These are phyloP conservation scores for Bipolaris zeicola DNA, from an alignment of 2,329 filamentous ascomycete species.

Conservation along the genomic window DNA sequence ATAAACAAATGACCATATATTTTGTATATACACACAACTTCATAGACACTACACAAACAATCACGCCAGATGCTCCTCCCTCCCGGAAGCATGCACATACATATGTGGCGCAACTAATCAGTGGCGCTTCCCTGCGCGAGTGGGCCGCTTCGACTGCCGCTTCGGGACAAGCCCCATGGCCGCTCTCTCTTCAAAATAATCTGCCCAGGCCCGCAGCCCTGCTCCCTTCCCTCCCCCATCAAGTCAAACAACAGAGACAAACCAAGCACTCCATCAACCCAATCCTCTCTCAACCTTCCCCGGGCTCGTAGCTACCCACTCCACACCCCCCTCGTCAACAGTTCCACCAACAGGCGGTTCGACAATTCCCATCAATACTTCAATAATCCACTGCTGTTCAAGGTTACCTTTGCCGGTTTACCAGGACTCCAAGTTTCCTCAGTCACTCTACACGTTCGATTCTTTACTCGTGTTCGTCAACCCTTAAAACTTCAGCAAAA, in stretches of 20 bases:
- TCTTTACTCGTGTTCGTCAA: constrained; percentile 60
- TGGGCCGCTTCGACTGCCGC: constrained; percentile 37
- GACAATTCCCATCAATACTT: constrained; percentile 47
- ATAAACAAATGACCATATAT: neutral
- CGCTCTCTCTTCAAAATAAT: constrained; percentile 23
- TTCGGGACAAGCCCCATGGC: constrained; percentile 32
- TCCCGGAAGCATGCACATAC: neutral
- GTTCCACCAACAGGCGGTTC: constrained; percentile 56
- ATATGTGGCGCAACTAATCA: neutral
- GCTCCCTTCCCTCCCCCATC: constrained; percentile 39
- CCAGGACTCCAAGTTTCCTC: constrained; percentile 54
- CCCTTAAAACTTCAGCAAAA: constrained; percentile 60
- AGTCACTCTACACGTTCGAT: constrained; percentile 38
- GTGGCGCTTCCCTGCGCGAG: constrained; percentile 21
- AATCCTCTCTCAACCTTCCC: constrained; percentile 39
- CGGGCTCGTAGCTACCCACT: constrained; percentile 58
- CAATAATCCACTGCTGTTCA: constrained; percentile 43
- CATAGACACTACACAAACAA: too few relatives aligned
- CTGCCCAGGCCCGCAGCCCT: constrained; percentile 12
- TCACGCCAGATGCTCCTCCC: neutral
- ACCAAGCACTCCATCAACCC: constrained; percentile 38
- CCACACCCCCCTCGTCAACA: constrained; percentile 58
- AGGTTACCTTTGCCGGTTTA: constrained; percentile 48
- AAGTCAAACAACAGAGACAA: constrained; percentile 44
- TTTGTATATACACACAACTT: too few relatives aligned